Percentiles rank a stretch among this genome's conserved stretches.
phyloP scores from a whole-genome alignment of 177 flowering plant genomes.

The Tripterygium wilfordii region DNA sequence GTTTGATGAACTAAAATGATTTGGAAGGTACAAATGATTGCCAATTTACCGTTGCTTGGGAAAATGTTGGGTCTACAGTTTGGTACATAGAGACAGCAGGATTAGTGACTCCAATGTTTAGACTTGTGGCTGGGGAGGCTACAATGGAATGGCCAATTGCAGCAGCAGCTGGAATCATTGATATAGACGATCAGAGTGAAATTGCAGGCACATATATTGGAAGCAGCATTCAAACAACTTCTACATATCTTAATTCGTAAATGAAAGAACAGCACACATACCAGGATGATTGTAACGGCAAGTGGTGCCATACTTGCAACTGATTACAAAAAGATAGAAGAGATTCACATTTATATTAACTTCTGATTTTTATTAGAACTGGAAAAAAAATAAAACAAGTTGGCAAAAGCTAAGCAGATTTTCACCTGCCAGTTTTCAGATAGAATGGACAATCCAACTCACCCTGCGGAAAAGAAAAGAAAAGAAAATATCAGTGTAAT shows the following conservation, averaged over 20 bases:
- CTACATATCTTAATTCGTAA: neutral
- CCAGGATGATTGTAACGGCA: slow-evolving; percentile 99
- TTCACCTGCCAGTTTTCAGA: slow-evolving; percentile 94
- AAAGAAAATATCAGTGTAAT: neutral
- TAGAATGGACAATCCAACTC: slow-evolving; percentile 96
- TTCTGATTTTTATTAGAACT: no score
- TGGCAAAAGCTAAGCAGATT: no score
- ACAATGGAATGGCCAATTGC: slow-evolving; percentile 38
- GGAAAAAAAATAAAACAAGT: no score
- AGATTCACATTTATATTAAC: no score
- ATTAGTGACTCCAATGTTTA: slow-evolving; percentile 49
- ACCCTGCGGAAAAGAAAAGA: slow-evolving; percentile 45
- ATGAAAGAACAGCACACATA: slow-evolving; percentile 14
- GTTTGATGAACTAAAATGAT: no score
- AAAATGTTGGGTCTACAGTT: slow-evolving; percentile 48
- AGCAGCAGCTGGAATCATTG: slow-evolving; percentile 43
- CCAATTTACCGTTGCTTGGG: slow-evolving; percentile 44
- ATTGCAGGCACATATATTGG: neutral
- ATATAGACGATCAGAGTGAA: slow-evolving; percentile 26
- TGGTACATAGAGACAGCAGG: slow-evolving; percentile 59
- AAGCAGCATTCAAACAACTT: neutral
- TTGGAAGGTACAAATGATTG: neutral
- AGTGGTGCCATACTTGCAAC: slow-evolving; percentile 91
- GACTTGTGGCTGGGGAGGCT: slow-evolving; percentile 39
- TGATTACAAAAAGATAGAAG: slow-evolving; percentile 17